phyloP scores from a whole-genome alignment of 371 early-diverging fungal species.

The Phascolomyces articulosus region DNA sequence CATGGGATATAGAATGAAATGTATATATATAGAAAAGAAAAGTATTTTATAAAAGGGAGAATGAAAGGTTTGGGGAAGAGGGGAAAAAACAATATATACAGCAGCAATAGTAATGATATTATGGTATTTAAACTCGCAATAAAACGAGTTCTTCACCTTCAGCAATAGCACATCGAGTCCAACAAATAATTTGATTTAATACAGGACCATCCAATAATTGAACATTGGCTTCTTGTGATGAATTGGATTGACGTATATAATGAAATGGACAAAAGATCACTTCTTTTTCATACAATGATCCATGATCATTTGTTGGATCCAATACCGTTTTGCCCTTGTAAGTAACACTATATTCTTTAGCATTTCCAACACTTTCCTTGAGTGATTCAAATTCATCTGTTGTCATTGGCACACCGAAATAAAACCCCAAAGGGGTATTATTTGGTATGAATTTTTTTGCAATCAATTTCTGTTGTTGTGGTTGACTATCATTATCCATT shows the following conservation, averaged over 20 bases:
- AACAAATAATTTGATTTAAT: slow-evolving; percentile 82
- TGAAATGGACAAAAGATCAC: slow-evolving; percentile 83
- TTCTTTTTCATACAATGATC: slow-evolving; percentile 67
- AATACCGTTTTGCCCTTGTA: slow-evolving; percentile 83
- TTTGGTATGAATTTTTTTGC: slow-evolving; percentile 74
- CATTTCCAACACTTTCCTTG: slow-evolving; percentile 77
- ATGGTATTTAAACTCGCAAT: neutral
- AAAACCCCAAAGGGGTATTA: slow-evolving; percentile 81
- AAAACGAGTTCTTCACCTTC: slow-evolving; percentile 77
- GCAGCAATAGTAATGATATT: no score
- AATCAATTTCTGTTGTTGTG: slow-evolving; percentile 48
- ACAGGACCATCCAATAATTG: slow-evolving; percentile 72
- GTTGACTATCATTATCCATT: slow-evolving; percentile 46
- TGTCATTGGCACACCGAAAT: slow-evolving; percentile 92
- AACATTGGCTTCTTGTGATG: slow-evolving; percentile 54
- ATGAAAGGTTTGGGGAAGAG: no score
- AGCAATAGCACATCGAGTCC: slow-evolving; percentile 66
- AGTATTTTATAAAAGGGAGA: no score
- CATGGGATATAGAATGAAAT: no score
- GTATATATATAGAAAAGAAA: no score
- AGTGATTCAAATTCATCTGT: slow-evolving; percentile 86
- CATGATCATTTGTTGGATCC: slow-evolving; percentile 83
- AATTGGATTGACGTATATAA: slow-evolving; percentile 62
- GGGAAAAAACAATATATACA: no score
- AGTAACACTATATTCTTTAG: slow-evolving; percentile 73